phyloP scores from a whole-genome alignment of 2,329 filamentous ascomycete genomes.

The Diaporthe ampelina region DNA sequence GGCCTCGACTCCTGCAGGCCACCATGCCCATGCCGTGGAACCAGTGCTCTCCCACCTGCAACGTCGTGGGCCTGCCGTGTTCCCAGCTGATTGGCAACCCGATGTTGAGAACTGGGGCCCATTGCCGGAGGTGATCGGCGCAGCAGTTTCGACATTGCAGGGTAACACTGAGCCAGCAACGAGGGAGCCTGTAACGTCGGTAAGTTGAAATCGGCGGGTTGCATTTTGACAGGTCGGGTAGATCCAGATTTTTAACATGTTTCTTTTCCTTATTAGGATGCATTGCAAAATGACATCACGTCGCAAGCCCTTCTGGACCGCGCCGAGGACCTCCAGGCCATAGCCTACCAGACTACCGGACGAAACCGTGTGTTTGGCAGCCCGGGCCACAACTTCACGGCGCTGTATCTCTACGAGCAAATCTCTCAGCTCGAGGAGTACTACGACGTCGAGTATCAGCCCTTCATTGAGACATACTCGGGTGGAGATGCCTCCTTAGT shows the following conservation, averaged over 20 bases:
- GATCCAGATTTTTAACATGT: background rate
- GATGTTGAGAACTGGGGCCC: slow-evolving; percentile 24
- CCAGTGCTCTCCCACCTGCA: slow-evolving; percentile 18
- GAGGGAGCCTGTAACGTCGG: slow-evolving; percentile 10
- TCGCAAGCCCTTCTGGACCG: slow-evolving; percentile 1
- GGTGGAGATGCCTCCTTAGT: slow-evolving; percentile 8
- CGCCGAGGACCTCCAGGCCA: slow-evolving; percentile 12
- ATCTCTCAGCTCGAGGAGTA: slow-evolving; percentile 21
- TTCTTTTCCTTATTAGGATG: background rate
- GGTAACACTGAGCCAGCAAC: slow-evolving; percentile 2
- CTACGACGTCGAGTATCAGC: slow-evolving; percentile 30
- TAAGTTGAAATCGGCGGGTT: background rate
- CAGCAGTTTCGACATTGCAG: background rate
- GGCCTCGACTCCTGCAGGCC: slow-evolving; percentile 24
- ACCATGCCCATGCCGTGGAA: slow-evolving; percentile 27
- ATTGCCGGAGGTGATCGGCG: slow-evolving; percentile 3
- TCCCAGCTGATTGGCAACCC: slow-evolving; percentile 22
- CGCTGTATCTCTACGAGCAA: slow-evolving; percentile 11
- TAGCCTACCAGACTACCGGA: slow-evolving; percentile 18
- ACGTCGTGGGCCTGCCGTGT: slow-evolving; percentile 7
- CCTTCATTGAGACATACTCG: slow-evolving; percentile 22
- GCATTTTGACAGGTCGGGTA: background rate
- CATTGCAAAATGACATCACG: slow-evolving; percentile 24
- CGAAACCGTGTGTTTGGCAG: slow-evolving; percentile 33
- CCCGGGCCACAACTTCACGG: slow-evolving; percentile 24